Evolutionary conservation across 2,329 filamentous ascomycete genomes (phyloP), one percentile per base, ranked within the genome.

Genomic region (Esteya vermicola): DNA sequence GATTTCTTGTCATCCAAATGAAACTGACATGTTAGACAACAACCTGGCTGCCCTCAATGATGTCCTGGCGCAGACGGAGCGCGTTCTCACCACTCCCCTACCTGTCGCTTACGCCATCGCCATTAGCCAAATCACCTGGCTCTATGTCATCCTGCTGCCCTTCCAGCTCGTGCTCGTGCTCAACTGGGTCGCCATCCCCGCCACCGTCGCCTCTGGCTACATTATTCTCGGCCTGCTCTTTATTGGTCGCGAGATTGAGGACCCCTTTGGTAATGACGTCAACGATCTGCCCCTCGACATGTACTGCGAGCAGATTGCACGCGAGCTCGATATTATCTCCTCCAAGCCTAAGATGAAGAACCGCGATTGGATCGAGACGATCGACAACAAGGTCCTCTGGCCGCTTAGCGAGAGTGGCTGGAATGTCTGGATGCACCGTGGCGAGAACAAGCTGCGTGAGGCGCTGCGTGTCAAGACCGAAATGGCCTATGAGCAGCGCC

Each of bases 91-190:
- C 50, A 85, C 80, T 1, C 81, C 47, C 78, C 64, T 85, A 1
- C 81, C 81, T 0, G 65, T 80, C 38, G 81, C 80, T 27, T 85
- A 85, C 62, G 73, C 70, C 48, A 85, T 85, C 50, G 72, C 79
- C 48, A 83, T 84, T 52, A 71, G 75, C 12, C 81, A 85, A 56
- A 85, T 85, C 51, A 79, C 80, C 10, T 82, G 78, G 75, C 69
- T 81, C 33, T 85, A 85, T 57, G 74, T 84, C 39, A 61, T 81
- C 46, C 63, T 79, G 33, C 64, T 85, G 12, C 81, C 81, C 2
- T 85, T 85, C 65, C 81, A 85, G 56, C 69, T 85, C 3, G 71
- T 67, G 52, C 51, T 53, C 3, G 52, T 58, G 8, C 67, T 85
- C 4, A 49, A 54, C 16, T 85, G 78, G 78, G 64, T 82, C 43